Evolutionary conservation across 805 yeast species (phyloP).

Genomic region (Zygosaccharomyces bailii): DNA sequence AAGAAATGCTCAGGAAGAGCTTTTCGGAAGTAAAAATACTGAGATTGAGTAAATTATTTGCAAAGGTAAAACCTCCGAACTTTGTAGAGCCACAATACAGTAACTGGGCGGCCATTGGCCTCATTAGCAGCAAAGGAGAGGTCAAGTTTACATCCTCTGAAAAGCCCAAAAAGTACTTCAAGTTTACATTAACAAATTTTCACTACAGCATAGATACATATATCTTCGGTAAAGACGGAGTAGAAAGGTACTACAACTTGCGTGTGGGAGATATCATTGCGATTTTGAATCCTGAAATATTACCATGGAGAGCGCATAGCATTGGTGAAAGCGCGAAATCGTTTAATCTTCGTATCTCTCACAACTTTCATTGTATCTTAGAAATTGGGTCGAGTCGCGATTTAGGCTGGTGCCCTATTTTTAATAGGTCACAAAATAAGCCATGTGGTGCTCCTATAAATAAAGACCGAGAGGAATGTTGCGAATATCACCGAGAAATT

Average conservation of each 20-base stretch:
- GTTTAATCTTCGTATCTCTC: constrained; percentile 56
- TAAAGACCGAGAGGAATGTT: constrained; percentile 48
- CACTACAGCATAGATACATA: constrained; percentile 55
- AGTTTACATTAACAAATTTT: constrained; percentile 66
- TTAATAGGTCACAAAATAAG: constrained; percentile 44
- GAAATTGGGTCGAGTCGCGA: constrained; percentile 72
- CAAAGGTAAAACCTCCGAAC: constrained; percentile 65
- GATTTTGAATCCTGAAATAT: constrained; percentile 68
- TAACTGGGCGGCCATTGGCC: constrained; percentile 80
- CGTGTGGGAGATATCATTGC: constrained; percentile 72
- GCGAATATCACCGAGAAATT: constrained; percentile 69
- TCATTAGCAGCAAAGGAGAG: constrained; percentile 55
- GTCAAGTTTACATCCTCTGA: constrained; percentile 44
- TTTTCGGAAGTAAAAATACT: constrained; percentile 52
- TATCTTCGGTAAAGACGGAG: constrained; percentile 60
- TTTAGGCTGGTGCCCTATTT: constrained; percentile 62
- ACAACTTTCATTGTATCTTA: constrained; percentile 49
- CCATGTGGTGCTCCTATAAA: constrained; percentile 63
- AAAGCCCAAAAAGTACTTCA: constrained; percentile 52
- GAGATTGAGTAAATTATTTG: constrained; percentile 55
- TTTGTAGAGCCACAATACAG: constrained; percentile 64
- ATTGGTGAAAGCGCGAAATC: constrained; percentile 30
- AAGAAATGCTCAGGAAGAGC: constrained; percentile 35
- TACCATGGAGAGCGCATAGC: constrained; percentile 36
- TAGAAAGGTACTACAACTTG: constrained; percentile 68